These are phyloP conservation scores for Magnaporthiopsis poae DNA, from an alignment of 2,329 filamentous ascomycete species.

Conservation along the genomic window DNA sequence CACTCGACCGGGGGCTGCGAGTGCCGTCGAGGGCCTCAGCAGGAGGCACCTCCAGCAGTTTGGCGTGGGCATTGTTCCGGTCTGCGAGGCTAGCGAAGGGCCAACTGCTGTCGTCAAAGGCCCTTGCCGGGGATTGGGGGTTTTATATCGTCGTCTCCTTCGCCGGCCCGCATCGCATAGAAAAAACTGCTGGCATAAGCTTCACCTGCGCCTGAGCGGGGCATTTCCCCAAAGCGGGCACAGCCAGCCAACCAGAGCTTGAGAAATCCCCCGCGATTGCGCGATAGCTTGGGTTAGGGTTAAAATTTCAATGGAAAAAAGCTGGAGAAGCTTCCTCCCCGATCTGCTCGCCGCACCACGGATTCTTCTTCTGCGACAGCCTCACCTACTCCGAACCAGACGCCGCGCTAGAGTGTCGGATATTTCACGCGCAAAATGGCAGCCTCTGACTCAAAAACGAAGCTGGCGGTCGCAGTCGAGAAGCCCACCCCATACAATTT, in stretches of 20 bases:
- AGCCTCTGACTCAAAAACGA: slow-evolving; percentile 22
- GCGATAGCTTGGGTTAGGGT: not conserved
- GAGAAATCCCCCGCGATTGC: not conserved
- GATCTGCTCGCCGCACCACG: not conserved
- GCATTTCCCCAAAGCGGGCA: not conserved
- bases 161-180: not conserved
- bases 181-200: not conserved
- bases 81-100: not conserved
- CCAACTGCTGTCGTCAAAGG: not conserved
- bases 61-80: slow-evolving; percentile 40
- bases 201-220: not conserved
- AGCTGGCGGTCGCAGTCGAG: slow-evolving; percentile 55
- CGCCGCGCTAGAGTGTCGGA: not conserved
- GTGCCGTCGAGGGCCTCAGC: slow-evolving; percentile 32
- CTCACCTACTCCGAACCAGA: not conserved
- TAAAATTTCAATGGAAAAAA: not conserved
- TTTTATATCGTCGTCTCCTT: not conserved
- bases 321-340: not conserved
- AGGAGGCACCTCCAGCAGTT: slow-evolving; percentile 51
- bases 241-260: not conserved
- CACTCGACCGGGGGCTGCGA: slow-evolving; percentile 18
- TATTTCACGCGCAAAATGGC: slow-evolving; percentile 5
- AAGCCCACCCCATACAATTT: slow-evolving; percentile 88
- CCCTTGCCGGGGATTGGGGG: not conserved
- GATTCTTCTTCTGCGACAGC: not conserved